Conservation (phyloP, 2,329 filamentous ascomycete genomes). For the Hortaea sp. region DNA sequence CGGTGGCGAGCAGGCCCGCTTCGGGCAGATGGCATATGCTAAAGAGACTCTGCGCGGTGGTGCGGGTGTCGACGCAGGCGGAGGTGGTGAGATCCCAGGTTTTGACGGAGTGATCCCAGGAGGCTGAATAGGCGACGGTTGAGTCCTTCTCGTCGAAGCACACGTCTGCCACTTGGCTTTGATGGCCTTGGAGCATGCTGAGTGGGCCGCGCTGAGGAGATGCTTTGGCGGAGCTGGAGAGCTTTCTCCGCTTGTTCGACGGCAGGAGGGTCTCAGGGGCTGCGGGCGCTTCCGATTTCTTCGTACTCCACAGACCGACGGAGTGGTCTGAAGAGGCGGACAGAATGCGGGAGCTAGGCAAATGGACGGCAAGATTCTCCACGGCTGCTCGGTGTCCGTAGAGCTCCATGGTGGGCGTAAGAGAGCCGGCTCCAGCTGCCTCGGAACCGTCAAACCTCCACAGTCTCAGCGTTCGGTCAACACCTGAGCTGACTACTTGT, state of each 20-base stretch:
- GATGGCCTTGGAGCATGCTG: slow-evolving; percentile 61
- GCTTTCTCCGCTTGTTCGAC: slow-evolving; percentile 67
- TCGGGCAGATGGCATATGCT: slow-evolving; percentile 65
- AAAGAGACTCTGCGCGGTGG: slow-evolving; percentile 73
- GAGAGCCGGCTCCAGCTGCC: slow-evolving; percentile 39
- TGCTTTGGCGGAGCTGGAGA: slow-evolving; percentile 42
- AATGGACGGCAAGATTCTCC: slow-evolving; percentile 65
- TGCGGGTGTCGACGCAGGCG: slow-evolving; percentile 67
- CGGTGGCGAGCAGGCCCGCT: slow-evolving; percentile 56
- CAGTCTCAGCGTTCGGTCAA: slow-evolving; percentile 76
- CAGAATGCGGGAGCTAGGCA: slow-evolving; percentile 64
- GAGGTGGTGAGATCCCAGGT: slow-evolving; percentile 85
- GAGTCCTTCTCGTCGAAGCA: slow-evolving; percentile 77
- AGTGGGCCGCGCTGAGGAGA: slow-evolving; percentile 68
- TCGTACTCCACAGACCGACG: slow-evolving; percentile 81
- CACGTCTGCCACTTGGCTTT: slow-evolving; percentile 63
- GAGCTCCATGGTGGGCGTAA: slow-evolving; percentile 69
- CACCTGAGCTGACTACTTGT: slow-evolving; percentile 70
- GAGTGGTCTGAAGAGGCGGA: slow-evolving; percentile 76
- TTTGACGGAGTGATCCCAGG: slow-evolving; percentile 80
- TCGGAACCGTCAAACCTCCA: slow-evolving; percentile 75
- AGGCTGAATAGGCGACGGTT: slow-evolving; percentile 84
- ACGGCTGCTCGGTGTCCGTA: slow-evolving; percentile 71
- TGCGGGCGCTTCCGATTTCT: slow-evolving; percentile 63
- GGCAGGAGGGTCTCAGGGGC: slow-evolving; percentile 62